Evolutionary conservation across 129 eudicot genomes (phyloP).

Genomic region (Cynara cardunculus): DNA sequence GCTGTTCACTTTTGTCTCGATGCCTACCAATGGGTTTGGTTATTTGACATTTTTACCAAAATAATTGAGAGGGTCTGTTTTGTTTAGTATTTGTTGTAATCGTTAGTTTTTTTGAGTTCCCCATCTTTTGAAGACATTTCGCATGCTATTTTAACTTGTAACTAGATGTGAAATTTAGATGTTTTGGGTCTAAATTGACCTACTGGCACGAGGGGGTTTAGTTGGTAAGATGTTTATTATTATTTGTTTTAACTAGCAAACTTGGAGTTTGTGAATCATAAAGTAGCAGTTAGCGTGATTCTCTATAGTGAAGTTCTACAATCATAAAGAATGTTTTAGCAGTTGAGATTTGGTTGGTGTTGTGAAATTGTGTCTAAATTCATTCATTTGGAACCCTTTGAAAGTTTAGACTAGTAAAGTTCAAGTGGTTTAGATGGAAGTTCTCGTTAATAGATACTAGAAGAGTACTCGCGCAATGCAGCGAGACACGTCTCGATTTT

Average conservation of each 20-base stretch:
- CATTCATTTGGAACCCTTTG: neutral
- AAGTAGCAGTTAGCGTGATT: neutral
- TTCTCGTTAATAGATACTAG: neutral
- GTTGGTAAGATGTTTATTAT: constrained; percentile 9
- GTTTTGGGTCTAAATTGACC: constrained; percentile 1
- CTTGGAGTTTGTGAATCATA: neutral
- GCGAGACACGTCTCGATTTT: no score
- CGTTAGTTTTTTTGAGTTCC: neutral
- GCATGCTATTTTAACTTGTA: neutral
- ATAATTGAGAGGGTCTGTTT: neutral
- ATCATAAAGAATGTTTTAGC: neutral
- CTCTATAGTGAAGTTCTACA: neutral
- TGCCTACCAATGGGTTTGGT: neutral
- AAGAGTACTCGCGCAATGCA: no score
- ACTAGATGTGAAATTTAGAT: neutral
- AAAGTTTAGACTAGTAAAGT: neutral
- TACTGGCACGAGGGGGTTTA: neutral
- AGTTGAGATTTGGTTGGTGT: neutral
- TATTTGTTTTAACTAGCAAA: neutral
- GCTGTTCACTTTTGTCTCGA: neutral
- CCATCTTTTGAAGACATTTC: neutral
- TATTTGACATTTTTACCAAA: neutral
- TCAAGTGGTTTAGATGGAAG: neutral
- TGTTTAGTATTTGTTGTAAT: neutral
- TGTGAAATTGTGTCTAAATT: neutral